Percentiles rank a stretch among this genome's conserved stretches.
phyloP scores from a whole-genome alignment of 176 grass and related monocot species.

The Triticum urartu region DNA sequence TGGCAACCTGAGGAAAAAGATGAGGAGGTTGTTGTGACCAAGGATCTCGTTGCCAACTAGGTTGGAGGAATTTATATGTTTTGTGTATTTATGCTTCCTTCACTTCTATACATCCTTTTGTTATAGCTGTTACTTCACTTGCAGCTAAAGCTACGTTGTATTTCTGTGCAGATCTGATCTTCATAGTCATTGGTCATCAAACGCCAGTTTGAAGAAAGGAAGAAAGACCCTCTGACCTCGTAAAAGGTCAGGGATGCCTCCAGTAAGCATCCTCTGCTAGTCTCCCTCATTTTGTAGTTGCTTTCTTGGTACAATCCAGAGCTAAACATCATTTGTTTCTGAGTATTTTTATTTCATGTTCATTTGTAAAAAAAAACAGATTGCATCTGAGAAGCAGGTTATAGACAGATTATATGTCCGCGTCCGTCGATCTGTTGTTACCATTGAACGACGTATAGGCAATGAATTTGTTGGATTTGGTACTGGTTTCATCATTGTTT shows the following conservation, averaged over 20 bases:
- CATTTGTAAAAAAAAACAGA: neutral
- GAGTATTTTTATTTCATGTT: no score
- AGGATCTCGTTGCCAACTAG: conserved; percentile 18
- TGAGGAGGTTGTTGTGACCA: conserved; percentile 11
- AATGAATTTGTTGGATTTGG: neutral
- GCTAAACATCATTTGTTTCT: no score
- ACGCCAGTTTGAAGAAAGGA: neutral
- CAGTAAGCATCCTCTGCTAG: no score
- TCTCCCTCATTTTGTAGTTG: no score
- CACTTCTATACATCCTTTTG: neutral
- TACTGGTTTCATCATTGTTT: neutral
- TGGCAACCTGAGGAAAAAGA: conserved; percentile 37
- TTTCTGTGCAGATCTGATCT: neutral
- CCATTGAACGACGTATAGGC: neutral
- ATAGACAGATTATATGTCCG: neutral
- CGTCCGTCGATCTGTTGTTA: neutral
- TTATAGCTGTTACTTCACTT: neutral
- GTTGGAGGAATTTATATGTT: neutral
- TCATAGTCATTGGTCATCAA: neutral
- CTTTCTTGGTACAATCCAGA: no score
- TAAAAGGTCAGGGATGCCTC: no score
- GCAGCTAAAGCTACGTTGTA: conserved; percentile 32
- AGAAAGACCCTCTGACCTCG: neutral
- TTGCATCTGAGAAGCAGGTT: neutral
- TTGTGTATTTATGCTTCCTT: neutral